Conservation (phyloP, 768 basidiomycete genomes). For the Boletales sp. region DNA sequence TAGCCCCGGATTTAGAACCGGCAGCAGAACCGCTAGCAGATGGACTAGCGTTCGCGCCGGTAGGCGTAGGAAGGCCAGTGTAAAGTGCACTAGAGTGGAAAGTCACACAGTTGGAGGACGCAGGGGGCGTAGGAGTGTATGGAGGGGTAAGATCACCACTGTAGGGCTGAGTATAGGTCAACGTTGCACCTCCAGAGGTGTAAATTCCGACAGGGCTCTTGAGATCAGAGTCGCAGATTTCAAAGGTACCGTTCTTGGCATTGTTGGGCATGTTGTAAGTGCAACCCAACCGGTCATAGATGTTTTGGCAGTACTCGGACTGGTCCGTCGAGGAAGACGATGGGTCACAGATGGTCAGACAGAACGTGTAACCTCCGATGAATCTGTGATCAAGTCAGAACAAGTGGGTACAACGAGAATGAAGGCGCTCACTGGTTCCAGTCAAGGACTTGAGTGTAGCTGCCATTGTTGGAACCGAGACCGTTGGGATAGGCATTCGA, state of each 20-base stretch:
- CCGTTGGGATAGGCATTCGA: slow-evolving; percentile 36
- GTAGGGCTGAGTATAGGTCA: slow-evolving; percentile 43
- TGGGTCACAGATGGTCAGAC: slow-evolving; percentile 71
- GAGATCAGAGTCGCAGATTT: slow-evolving; percentile 61
- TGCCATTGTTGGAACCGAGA: slow-evolving; percentile 35
- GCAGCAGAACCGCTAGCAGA: slow-evolving; percentile 9
- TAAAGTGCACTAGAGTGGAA: slow-evolving; percentile 37
- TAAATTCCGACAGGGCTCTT: slow-evolving; percentile 60
- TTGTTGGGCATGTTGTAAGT: slow-evolving; percentile 68
- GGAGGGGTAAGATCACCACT: slow-evolving; percentile 33
- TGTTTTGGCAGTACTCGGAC: slow-evolving; percentile 60
- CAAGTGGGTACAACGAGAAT: background rate
- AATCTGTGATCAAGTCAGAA: slow-evolving; percentile 36
- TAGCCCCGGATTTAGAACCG: slow-evolving; percentile 6
- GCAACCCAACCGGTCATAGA: slow-evolving; percentile 71
- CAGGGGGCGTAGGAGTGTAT: slow-evolving; percentile 38
- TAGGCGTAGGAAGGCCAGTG: slow-evolving; percentile 18
- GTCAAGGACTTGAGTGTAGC: slow-evolving; percentile 53
- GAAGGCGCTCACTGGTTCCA: slow-evolving; percentile 55
- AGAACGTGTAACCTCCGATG: slow-evolving; percentile 63
- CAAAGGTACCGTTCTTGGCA: slow-evolving; percentile 56
- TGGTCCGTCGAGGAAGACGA: slow-evolving; percentile 36
- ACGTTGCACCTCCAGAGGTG: slow-evolving; percentile 35
- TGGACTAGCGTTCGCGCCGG: background rate
- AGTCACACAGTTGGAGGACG: slow-evolving; percentile 44